Evolutionary conservation across 1,284 basidiomycete genomes (phyloP).

Genomic region (Cutaneotrichosporon sp.): DNA sequence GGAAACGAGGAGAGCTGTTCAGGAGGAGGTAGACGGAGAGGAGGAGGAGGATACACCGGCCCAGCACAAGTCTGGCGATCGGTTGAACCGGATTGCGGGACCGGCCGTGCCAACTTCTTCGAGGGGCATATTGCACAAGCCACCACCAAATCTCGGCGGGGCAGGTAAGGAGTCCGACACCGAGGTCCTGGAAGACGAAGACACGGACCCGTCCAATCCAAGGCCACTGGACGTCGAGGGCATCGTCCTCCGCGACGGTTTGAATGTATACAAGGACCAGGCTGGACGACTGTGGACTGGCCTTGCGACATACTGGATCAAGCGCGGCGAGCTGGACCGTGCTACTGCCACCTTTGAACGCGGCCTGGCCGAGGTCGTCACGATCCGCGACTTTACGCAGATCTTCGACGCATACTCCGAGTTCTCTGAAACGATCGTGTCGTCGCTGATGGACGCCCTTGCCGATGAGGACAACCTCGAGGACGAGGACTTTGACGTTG

Average conservation of each 20-base stretch:
- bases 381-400: slow-evolving; percentile 95
- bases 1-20: slow-evolving; percentile 53
- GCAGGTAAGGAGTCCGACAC: slow-evolving; percentile 54
- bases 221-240: slow-evolving; percentile 81
- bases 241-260: slow-evolving; percentile 80
- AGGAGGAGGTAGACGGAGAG: slow-evolving; percentile 56
- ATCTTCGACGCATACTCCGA: slow-evolving; percentile 97
- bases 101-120: slow-evolving; percentile 61
- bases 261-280: slow-evolving; percentile 90
- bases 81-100: slow-evolving; percentile 59
- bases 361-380: slow-evolving; percentile 80
- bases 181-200: slow-evolving; percentile 67
- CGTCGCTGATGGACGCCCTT: slow-evolving; percentile 84
- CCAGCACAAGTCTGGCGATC: slow-evolving; percentile 34
- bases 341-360: slow-evolving; percentile 84
- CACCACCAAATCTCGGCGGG: slow-evolving; percentile 23
- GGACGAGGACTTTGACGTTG: slow-evolving; percentile 68
- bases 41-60: slow-evolving; percentile 18
- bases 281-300: slow-evolving; percentile 95
- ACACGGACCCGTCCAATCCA: slow-evolving; percentile 72
- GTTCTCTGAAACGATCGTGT: slow-evolving; percentile 87
- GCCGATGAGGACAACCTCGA: slow-evolving; percentile 60
- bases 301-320: slow-evolving; percentile 97
- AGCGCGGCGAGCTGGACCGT: slow-evolving; percentile 88
- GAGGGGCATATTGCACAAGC: slow-evolving; percentile 32